These are phyloP conservation scores for Trichoderma lentiforme DNA, from an alignment of 2,329 filamentous ascomycete species.

Conservation along the genomic window DNA sequence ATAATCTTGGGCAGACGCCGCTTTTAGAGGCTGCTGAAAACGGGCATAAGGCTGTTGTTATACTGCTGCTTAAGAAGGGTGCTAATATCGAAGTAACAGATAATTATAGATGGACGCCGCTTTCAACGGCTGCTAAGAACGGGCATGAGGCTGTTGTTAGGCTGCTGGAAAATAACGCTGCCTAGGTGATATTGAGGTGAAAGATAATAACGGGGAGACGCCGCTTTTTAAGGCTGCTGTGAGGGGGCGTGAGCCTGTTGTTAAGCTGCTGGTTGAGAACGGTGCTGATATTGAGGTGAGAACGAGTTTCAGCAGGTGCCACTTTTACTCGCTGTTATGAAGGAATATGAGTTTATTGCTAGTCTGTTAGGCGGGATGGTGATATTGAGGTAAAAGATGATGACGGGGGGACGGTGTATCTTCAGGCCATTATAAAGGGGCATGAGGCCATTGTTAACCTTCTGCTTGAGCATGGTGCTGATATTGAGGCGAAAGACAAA, in stretches of 20 bases:
- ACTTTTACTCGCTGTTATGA: too few relatives aligned
- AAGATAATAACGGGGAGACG: too few relatives aligned
- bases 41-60: not conserved
- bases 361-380: too few relatives aligned
- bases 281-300: not conserved
- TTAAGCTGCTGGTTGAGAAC: not conserved
- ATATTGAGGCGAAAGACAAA: not conserved
- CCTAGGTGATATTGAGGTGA: too few relatives aligned
- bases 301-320: too few relatives aligned
- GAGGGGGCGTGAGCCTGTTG: not conserved
- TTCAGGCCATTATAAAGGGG: too few relatives aligned
- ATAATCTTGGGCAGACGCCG: not conserved
- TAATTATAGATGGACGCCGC: not conserved
- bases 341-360: too few relatives aligned
- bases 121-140: not conserved
- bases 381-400: too few relatives aligned
- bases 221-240: conserved; percentile 3
- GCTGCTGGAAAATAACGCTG: not conserved
- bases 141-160: not conserved
- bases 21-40: not conserved
- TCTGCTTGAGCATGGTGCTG: not conserved
- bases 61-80: not conserved
- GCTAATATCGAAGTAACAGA: not conserved
- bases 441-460: not conserved
- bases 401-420: too few relatives aligned